Conservation (phyloP, 495 filamentous ascomycete species). For the Zalerion maritima region DNA sequence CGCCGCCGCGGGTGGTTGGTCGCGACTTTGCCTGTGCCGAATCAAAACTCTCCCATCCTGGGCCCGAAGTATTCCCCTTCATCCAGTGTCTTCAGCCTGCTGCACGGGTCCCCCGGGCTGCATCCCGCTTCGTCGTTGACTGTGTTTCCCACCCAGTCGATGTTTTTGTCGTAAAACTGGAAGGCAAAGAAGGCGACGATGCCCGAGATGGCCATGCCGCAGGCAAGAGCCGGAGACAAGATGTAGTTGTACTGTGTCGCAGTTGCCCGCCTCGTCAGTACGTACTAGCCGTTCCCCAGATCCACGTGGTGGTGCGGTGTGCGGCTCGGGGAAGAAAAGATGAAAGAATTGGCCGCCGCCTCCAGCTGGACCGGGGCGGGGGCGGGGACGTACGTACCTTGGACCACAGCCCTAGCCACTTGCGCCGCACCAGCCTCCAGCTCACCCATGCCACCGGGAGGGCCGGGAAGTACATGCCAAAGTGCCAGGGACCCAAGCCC, state of each 20-base stretch:
- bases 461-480: slow-evolving; percentile 23
- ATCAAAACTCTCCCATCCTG: slow-evolving; percentile 18
- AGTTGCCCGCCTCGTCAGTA: slow-evolving; percentile 4
- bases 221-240: slow-evolving; percentile 21
- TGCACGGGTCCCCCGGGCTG: too few species aligned
- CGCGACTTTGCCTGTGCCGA: too few species aligned
- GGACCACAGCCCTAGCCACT: slow-evolving; percentile 24
- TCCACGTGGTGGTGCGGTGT: too few species aligned
- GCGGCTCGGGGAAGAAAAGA: background rate
- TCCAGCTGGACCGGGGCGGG: too few species aligned
- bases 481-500: slow-evolving; percentile 22
- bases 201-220: slow-evolving; percentile 23
- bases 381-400: too few species aligned
- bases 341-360: slow-evolving; percentile 1
- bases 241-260: slow-evolving; percentile 26
- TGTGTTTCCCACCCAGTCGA: slow-evolving; percentile 29
- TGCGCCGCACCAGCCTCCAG: slow-evolving; percentile 22
- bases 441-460: slow-evolving; percentile 23
- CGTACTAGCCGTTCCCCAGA: background rate
- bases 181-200: slow-evolving; percentile 28
- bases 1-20: too few species aligned
- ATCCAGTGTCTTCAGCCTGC: slow-evolving; percentile 9
- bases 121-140: slow-evolving; percentile 12
- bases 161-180: slow-evolving; percentile 16
- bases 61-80: slow-evolving; percentile 25